These are phyloP conservation scores for Paxillus involutus DNA, from an alignment of 768 basidiomycete genomes.

Conservation along the genomic window DNA sequence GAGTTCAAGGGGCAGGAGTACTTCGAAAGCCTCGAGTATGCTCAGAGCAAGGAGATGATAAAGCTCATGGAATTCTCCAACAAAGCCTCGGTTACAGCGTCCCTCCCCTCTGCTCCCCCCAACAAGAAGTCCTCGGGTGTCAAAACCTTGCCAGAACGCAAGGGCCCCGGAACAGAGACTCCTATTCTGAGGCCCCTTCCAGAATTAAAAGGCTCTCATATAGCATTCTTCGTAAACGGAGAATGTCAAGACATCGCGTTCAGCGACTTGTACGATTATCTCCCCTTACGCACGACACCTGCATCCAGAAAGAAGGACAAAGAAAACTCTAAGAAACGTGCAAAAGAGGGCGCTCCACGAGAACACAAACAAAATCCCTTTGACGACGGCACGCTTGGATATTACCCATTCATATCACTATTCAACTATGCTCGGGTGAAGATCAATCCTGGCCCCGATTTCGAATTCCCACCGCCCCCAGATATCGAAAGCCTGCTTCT, in stretches of 20 bases:
- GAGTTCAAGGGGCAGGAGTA: constrained; percentile 96
- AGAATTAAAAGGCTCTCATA: constrained; percentile 63
- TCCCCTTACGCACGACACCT: constrained; percentile 70
- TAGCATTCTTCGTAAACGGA: constrained; percentile 94
- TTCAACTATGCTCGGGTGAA: constrained; percentile 86
- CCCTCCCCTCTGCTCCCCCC: constrained; percentile 52
- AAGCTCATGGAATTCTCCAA: constrained; percentile 77
- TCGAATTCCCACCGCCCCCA: constrained; percentile 74
- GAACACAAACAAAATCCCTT: constrained; percentile 82
- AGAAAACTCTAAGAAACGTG: constrained; percentile 46
- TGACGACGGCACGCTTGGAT: constrained; percentile 93
- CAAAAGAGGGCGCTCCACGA: constrained; percentile 62
- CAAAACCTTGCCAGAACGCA: constrained; percentile 66
- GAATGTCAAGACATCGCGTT: constrained; percentile 82
- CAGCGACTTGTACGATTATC: constrained; percentile 85
- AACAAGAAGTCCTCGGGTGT: constrained; percentile 67
- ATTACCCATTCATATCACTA: constrained; percentile 92
- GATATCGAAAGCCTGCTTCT: constrained; percentile 70
- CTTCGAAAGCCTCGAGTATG: constrained; percentile 91
- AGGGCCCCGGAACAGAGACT: constrained; percentile 30
- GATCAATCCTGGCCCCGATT: constrained; percentile 89
- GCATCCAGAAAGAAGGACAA: constrained; percentile 51
- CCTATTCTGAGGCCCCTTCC: constrained; percentile 64
- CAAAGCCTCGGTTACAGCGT: constrained; percentile 54
- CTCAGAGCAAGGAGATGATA: constrained; percentile 88